Evolutionary conservation across 106 monocot genomes (phyloP), one percentile per base, ranked within the genome.

Genomic region (Phalaenopsis aphrodite): DNA sequence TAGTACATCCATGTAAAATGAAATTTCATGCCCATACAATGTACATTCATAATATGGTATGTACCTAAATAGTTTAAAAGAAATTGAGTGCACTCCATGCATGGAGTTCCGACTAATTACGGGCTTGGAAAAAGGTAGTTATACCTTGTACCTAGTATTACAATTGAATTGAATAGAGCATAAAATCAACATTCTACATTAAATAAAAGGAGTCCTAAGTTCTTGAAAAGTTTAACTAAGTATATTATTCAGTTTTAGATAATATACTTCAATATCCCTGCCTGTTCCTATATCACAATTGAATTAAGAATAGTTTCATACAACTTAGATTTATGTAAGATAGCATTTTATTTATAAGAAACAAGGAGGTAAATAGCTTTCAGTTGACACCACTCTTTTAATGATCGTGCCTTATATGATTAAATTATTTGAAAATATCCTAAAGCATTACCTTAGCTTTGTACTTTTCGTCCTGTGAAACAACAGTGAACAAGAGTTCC

Each of bases 401-500:
- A 65, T 8, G 5, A 65, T 23, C 24, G 8, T 65, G 14, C 5
- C 24, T 21, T 24, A 30, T 21, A 23, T 7, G 64, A 24, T 24
- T 23, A 24, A 23, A 24, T 8, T 14, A 65, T 65, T 65, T 24
- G 24, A 65, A 23, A n/a, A 65, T 65, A 24, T 65, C 64, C 64
- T 52, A 65, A 64, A 64, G 64, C 7, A 65, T 64, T 80, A 98
- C 94, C 97, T 98, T 98, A 10, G 97, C 97, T 88, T 98, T 98
- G 83, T 98, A 98, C 78, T 98, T 98, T 81, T 98, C 97, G 69
- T 94, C 94, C 68, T 89, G 85, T 80, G 94, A 87, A 12, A 98
- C 92, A 88, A 98, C 97, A 39, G 97, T 98, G 82, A 98, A 98
- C 58, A 98, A 81, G 14, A 98, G 89, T 82, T 98, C 97, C 79